phyloP scores from a whole-genome alignment of 176 grass and related monocot species.

The bread wheat (Triticum aestivum) region DNA sequence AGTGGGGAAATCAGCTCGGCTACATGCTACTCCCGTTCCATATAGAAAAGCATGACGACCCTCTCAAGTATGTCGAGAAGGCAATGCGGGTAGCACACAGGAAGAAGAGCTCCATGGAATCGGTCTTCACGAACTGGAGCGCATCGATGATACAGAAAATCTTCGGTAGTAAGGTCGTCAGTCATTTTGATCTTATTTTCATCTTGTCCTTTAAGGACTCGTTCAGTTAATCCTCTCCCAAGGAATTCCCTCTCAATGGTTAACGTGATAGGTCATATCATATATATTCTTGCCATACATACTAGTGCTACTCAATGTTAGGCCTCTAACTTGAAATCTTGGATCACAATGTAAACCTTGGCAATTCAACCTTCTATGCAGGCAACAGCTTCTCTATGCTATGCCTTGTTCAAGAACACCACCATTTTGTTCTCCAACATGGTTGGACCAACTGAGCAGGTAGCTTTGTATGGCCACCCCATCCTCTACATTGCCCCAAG shows the following conservation, averaged over 20 bases:
- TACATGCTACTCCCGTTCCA: constrained; percentile 57
- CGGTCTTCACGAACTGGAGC: constrained; percentile 54
- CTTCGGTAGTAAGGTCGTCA: constrained; percentile 61
- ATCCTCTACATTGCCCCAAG: constrained; percentile 67
- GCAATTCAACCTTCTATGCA: constrained; percentile 19
- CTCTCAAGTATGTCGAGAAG: constrained; percentile 52
- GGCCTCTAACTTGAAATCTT: background rate
- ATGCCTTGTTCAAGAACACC: constrained; percentile 55
- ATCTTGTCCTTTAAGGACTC: background rate
- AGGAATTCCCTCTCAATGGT: background rate
- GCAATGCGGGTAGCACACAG: constrained; percentile 32
- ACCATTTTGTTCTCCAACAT: constrained; percentile 78
- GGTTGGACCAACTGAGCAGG: constrained; percentile 55
- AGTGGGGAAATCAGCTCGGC: constrained; percentile 65
- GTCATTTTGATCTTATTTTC: background rate
- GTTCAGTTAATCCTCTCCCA: background rate
- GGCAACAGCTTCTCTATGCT: constrained; percentile 45
- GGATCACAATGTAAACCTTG: background rate
- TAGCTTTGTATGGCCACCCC: constrained; percentile 60
- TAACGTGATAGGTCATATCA: background rate
- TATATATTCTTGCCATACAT: background rate
- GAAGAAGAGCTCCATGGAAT: constrained; percentile 81
- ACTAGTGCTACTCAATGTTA: background rate
- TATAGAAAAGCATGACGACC: constrained; percentile 44
- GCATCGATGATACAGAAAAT: constrained; percentile 44